Evolutionary conservation across 306 rosid species (phyloP).

Genomic region (Macrotyloma uniflorum): DNA sequence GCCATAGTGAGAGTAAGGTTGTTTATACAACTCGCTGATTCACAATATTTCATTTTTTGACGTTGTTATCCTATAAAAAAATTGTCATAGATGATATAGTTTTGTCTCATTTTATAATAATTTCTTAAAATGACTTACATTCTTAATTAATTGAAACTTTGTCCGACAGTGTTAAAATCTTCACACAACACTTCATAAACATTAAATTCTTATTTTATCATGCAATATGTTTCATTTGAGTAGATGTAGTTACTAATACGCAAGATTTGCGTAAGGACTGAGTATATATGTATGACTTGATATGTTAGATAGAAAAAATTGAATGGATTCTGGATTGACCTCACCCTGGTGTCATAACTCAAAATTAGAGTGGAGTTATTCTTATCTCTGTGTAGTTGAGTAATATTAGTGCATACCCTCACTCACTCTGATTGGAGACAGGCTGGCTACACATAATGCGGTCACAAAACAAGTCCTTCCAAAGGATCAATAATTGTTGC

Average conservation of each 20-base stretch:
- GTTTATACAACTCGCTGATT: neutral
- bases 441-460: conserved; percentile 51
- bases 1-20: neutral
- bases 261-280: neutral
- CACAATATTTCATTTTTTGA: neutral
- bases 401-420: neutral
- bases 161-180: too few species aligned
- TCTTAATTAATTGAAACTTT: too few species aligned
- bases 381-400: neutral
- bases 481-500: conserved; percentile 37
- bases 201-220: neutral
- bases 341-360: neutral
- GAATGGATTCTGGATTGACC: conserved; percentile 15
- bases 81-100: too few species aligned
- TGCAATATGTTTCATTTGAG: neutral
- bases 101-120: too few species aligned
- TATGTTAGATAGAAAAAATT: too few species aligned
- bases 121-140: too few species aligned
- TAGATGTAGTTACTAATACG: neutral
- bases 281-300: neutral
- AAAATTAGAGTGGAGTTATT: neutral
- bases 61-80: too few species aligned
- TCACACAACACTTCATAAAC: too few species aligned
- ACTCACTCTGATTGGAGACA: conserved; percentile 45
- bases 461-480: conserved; percentile 36